Conservation (phyloP, 345 rosid species). For the Odontarrhena argentea region DNA sequence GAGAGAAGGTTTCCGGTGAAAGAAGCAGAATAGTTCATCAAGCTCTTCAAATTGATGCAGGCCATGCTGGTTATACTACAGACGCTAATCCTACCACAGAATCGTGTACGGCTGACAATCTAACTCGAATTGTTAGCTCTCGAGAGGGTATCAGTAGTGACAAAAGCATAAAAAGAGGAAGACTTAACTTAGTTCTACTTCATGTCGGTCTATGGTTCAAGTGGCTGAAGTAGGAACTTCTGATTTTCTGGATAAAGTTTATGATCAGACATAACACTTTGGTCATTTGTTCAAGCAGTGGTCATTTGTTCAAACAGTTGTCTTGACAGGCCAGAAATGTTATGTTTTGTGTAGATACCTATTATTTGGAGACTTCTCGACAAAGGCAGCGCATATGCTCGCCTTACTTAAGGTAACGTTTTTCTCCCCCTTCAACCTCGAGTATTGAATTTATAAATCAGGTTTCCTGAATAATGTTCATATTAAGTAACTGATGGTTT, state of each 20-base stretch:
- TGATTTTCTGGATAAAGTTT: constrained; percentile 54
- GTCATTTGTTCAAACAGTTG: too few species aligned
- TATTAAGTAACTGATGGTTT: not conserved
- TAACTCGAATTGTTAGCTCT: constrained; percentile 69
- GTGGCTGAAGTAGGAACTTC: constrained; percentile 83
- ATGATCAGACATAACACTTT: constrained; percentile 64
- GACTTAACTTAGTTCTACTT: constrained; percentile 86
- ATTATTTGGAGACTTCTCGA: constrained; percentile 85
- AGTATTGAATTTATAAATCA: constrained; percentile 2
- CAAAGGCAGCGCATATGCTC: constrained; percentile 90
- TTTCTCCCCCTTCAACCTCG: not conserved
- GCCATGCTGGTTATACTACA: constrained; percentile 61
- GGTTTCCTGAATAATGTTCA: constrained; percentile 8
- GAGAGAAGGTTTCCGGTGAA: constrained; percentile 95
- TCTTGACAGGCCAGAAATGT: constrained; percentile 91
- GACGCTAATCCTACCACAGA: constrained; percentile 58
- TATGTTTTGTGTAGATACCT: constrained; percentile 66
- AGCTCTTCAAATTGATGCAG: constrained; percentile 93
- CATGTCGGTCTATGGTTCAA: constrained; percentile 84
- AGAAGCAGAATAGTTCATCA: constrained; percentile 87
- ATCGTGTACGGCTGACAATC: constrained; percentile 54
- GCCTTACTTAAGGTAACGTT: constrained; percentile 71
- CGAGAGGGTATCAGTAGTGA: constrained; percentile 87
- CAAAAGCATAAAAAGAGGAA: constrained; percentile 92
- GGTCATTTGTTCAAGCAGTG: constrained; percentile 77